Conservation (phyloP, 1,284 basidiomycete genomes). For the Pseudozyma tsukubaensis region DNA sequence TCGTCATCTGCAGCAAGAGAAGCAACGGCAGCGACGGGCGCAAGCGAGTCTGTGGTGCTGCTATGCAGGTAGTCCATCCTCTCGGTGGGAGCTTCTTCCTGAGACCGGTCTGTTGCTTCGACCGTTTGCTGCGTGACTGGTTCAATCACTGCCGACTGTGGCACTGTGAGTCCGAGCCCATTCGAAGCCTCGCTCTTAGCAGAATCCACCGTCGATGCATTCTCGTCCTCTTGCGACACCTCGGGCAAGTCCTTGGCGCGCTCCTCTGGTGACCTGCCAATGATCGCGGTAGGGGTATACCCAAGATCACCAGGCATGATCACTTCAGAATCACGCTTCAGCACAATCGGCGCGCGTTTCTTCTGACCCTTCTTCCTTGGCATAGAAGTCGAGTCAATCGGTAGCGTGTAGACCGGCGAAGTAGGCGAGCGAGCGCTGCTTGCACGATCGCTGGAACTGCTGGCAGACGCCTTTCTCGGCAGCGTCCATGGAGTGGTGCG, state of each 20-base stretch:
- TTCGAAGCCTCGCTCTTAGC: too few species aligned
- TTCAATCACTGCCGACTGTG: not conserved
- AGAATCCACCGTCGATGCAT: too few species aligned
- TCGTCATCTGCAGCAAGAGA: too few species aligned
- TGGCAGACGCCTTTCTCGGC: conserved; percentile 24
- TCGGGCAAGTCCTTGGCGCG: conserved; percentile 10
- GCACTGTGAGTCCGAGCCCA: too few species aligned
- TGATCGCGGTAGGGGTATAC: conserved; percentile 26
- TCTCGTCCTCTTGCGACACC: conserved; percentile 1
- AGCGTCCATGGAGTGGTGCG: conserved; percentile 24
- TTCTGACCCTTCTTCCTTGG: conserved; percentile 29
- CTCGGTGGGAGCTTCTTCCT: too few species aligned
- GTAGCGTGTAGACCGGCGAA: conserved; percentile 24
- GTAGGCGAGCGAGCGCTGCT: conserved; percentile 37
- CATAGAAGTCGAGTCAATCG: conserved; percentile 43
- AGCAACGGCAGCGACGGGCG: not conserved
- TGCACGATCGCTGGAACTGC: conserved; percentile 10
- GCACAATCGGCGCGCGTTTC: conserved; percentile 40
- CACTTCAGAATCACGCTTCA: conserved; percentile 48
- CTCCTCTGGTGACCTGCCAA: conserved; percentile 20
- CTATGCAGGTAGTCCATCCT: conserved; percentile 14
- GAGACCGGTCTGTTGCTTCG: too few species aligned
- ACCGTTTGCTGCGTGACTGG: too few species aligned
- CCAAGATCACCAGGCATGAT: conserved; percentile 34
- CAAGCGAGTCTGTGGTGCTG: conserved; percentile 1